Conservation (phyloP, 2,329 filamentous ascomycete species). For the Thermomyces lanuginosus region DNA sequence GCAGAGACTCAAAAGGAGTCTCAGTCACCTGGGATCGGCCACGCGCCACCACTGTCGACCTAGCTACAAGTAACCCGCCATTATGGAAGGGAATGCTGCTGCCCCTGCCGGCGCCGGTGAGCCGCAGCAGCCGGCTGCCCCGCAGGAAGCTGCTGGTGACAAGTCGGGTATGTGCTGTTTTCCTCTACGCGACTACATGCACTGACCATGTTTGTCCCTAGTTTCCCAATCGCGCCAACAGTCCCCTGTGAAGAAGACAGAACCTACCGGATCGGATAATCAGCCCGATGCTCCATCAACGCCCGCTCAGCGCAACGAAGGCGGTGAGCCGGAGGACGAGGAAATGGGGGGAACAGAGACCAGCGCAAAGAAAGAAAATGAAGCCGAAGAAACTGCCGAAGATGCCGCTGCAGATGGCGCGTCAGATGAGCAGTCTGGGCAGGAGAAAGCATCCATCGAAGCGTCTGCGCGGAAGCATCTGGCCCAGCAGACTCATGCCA, state of each 20-base stretch:
- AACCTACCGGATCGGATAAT: constrained; percentile 37
- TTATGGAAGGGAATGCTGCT: constrained; percentile 22
- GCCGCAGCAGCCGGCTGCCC: constrained; percentile 13
- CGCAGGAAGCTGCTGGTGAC: constrained; percentile 16
- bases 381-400: constrained; percentile 30
- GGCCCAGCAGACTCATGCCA: constrained; percentile 83
- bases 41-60: too few species aligned
- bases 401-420: constrained; percentile 34
- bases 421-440: constrained; percentile 39
- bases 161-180: constrained; percentile 16
- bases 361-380: constrained; percentile 30
- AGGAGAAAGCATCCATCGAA: constrained; percentile 68
- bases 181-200: constrained; percentile 6
- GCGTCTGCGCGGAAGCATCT: constrained; percentile 80
- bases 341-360: constrained; percentile 56
- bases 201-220: constrained; percentile 8
- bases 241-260: constrained; percentile 16
- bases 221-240: constrained; percentile 19
- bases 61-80: too few species aligned
- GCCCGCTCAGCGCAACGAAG: constrained; percentile 44
- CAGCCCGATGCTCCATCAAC: constrained; percentile 53
- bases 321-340: constrained; percentile 49
- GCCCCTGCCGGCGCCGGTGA: constrained; percentile 14
- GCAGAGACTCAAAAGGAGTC: too few species aligned
- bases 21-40: too few species aligned